phyloP scores from a whole-genome alignment of 805 yeast genomes.

The Dipodascus albidus region DNA sequence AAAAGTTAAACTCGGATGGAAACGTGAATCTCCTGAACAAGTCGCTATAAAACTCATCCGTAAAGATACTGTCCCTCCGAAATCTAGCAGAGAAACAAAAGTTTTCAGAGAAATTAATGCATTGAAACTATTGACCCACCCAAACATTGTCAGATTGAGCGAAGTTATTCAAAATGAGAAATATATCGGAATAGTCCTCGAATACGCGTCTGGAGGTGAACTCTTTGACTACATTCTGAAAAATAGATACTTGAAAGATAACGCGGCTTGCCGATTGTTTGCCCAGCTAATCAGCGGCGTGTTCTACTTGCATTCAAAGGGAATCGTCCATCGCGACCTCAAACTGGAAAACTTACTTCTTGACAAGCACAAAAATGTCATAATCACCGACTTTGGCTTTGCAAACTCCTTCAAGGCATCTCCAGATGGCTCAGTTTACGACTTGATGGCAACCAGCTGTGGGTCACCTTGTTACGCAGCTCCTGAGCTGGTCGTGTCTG shows the following conservation, averaged over 20 bases:
- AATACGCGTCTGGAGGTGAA: slow-evolving; percentile 97
- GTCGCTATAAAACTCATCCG: slow-evolving; percentile 90
- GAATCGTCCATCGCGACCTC: slow-evolving; percentile 68
- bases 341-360: slow-evolving; percentile 64
- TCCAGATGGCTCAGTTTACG: slow-evolving; percentile 27
- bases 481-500: slow-evolving; percentile 86
- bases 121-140: slow-evolving; percentile 66
- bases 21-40: slow-evolving; percentile 40
- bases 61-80: slow-evolving; percentile 78
- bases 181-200: slow-evolving; percentile 91
- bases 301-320: slow-evolving; percentile 74
- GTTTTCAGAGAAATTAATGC: slow-evolving; percentile 92
- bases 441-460: slow-evolving; percentile 86
- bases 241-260: slow-evolving; percentile 78
- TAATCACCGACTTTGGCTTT: slow-evolving; percentile 89
- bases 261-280: slow-evolving; percentile 74
- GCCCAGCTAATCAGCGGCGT: slow-evolving; percentile 93
- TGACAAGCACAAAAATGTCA: slow-evolving; percentile 76
- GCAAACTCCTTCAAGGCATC: slow-evolving; percentile 61
- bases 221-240: slow-evolving; percentile 84
- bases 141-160: slow-evolving; percentile 83
- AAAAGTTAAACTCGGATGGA: slow-evolving; percentile 93
- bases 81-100: slow-evolving; percentile 76
- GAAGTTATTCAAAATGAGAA: slow-evolving; percentile 90
- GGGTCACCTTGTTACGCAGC: slow-evolving; percentile 99